Base-by-base conservation (phyloP, 805 yeast species). In the Candida railenensis region DNA sequence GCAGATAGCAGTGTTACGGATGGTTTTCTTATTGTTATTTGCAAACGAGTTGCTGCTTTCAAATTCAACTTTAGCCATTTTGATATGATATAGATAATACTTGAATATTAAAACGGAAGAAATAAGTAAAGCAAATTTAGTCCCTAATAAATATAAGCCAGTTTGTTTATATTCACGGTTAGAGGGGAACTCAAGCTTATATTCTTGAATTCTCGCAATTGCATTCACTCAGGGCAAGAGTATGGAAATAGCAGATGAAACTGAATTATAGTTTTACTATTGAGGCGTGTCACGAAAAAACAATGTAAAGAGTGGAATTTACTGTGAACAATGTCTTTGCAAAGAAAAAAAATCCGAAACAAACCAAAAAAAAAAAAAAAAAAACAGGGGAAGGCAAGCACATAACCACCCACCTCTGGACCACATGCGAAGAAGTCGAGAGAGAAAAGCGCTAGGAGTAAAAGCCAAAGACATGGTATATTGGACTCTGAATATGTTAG, bases 1-100 rank as follows among this genome's bases (percentile, higher is more conserved):
- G 14, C 46, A 47, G 30, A 51, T 47, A 14, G 34, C 42, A n/a
- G 45, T 44, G 46, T 48, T 44, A 18, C 48, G 37, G 11, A 44
- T 22, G 12, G 40, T 12, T 41, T 47, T 47, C 34, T 36, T 36
- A 19, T 36, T 16, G 12, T 36, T 36, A 22, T 36, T 36, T 4
- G 21, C 39, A 20, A 36, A 36, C 4, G 39, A 15, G 21, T 4
- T 5, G 8, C 22, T 9, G 19, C 8, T n/a, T 18, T 36, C 39
- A 18, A 36, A 15, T 36, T 36, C 39, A 36, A 36, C 21, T 18
- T 36, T 36, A 12, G 39, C 39, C 39, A 36, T 36, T 33, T 33
- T 33, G n/a, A n/a, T n/a, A n/a, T n/a, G n/a, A n/a, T n/a, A n/a
- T n/a, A n/a, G n/a, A n/a, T n/a, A n/a, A n/a, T n/a, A n/a, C n/a